Evolutionary conservation across 805 yeast species (phyloP).

Genomic region (Myxozyma monticola): DNA sequence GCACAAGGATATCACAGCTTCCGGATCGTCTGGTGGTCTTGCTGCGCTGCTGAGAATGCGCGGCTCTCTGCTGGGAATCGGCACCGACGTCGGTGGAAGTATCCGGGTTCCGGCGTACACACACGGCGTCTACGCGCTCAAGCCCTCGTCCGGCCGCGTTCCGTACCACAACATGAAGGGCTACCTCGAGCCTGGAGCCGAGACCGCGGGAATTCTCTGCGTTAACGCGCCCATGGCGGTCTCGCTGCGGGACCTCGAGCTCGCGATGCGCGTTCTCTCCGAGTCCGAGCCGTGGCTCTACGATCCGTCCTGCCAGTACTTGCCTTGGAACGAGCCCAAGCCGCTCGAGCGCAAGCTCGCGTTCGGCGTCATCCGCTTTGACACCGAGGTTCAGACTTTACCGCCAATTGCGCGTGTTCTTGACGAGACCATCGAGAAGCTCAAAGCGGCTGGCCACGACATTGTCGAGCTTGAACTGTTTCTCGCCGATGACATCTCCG

Average conservation of each 20-base stretch:
- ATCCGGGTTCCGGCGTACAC: slow-evolving; percentile 51
- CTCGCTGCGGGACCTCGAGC: slow-evolving; percentile 63
- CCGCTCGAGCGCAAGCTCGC: slow-evolving; percentile 23
- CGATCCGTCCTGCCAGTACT: slow-evolving; percentile 49
- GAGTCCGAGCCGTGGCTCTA: slow-evolving; percentile 45
- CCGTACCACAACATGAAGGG: slow-evolving; percentile 36
- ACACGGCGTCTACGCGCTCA: slow-evolving; percentile 46
- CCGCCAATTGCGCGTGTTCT: slow-evolving; percentile 60
- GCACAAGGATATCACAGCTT: slow-evolving; percentile 48
- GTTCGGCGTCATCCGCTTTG: slow-evolving; percentile 36
- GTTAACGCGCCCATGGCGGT: slow-evolving; percentile 71
- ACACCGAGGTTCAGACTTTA: slow-evolving; percentile 50
- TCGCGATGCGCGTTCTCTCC: slow-evolving; percentile 54
- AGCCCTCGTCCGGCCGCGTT: slow-evolving; percentile 50
- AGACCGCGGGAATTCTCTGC: slow-evolving; percentile 50
- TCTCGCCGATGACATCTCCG: slow-evolving; percentile 24
- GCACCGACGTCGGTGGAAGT: slow-evolving; percentile 57
- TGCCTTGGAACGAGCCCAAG: slow-evolving; percentile 53
- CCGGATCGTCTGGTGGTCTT: slow-evolving; percentile 59
- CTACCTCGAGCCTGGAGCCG: slow-evolving; percentile 40
- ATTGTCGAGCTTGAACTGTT: slow-evolving; percentile 43
- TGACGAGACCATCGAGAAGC: slow-evolving; percentile 52
- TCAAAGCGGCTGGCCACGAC: slow-evolving; percentile 58
- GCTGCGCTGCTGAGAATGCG: slow-evolving; percentile 50
- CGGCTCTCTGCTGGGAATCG: slow-evolving; percentile 54